These are phyloP conservation scores for Saxophila tyrrhenica DNA, from an alignment of 495 filamentous ascomycete species.

Conservation along the genomic window DNA sequence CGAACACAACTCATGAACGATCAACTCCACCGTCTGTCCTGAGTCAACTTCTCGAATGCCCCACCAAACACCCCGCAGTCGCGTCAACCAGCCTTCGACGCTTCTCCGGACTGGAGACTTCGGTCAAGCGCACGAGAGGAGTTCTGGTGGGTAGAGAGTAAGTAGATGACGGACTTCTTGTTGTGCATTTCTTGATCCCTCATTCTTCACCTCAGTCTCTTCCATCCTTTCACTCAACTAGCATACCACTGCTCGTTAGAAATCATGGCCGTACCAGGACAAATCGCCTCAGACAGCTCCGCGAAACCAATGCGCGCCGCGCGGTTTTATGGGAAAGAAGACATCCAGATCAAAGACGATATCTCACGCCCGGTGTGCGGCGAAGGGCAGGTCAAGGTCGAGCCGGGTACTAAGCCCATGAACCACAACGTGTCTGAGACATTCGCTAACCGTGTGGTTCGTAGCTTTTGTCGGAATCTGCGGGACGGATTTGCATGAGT, in stretches of 20 bases:
- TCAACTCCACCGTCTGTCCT: neutral
- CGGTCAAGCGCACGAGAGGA: neutral
- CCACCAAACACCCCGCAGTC: neutral
- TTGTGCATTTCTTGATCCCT: neutral
- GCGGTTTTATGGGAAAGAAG: slow-evolving; percentile 34
- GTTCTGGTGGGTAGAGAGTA: neutral
- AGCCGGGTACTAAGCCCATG: no score
- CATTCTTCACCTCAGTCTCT: neutral
- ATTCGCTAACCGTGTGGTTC: no score
- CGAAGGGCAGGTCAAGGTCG: slow-evolving; percentile 26
- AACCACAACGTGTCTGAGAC: no score
- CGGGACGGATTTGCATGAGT: slow-evolving; percentile 25
- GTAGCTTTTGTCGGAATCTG: slow-evolving; percentile 24
- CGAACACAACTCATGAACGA: no score
- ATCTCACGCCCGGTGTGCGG: slow-evolving; percentile 28
- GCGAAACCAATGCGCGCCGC: slow-evolving; percentile 29
- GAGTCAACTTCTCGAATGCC: no score
- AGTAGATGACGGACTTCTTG: no score
- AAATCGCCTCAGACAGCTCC: neutral
- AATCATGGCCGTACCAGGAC: neutral
- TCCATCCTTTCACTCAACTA: neutral
- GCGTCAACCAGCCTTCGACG: neutral
- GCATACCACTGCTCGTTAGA: neutral
- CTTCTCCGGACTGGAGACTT: neutral
- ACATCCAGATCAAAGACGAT: slow-evolving; percentile 32